These are phyloP conservation scores for Gracilaria domingensis DNA, from an alignment of 23 red algal genomes.

Conservation along the genomic window DNA sequence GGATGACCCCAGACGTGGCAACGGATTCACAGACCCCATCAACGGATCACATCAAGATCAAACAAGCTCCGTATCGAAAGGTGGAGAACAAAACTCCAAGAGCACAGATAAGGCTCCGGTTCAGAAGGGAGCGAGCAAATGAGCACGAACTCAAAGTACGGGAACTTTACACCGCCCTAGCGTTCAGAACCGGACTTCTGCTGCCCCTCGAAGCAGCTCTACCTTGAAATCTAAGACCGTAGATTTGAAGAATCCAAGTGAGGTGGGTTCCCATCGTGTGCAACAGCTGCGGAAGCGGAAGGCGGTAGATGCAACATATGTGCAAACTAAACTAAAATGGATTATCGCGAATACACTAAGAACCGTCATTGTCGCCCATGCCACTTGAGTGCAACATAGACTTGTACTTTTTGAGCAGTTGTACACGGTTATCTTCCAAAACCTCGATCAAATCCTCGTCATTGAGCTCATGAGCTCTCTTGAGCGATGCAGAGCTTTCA, in stretches of 20 bases:
- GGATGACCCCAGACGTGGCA: constrained; percentile 20
- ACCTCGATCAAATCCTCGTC: too few relatives aligned
- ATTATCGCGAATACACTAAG: too few relatives aligned
- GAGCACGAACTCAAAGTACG: not conserved
- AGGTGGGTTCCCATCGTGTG: not conserved
- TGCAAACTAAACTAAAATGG: too few relatives aligned
- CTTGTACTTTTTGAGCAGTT: too few relatives aligned
- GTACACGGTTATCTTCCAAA: too few relatives aligned
- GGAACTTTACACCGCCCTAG: not conserved
- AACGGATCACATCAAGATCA: not conserved
- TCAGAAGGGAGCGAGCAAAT: not conserved
- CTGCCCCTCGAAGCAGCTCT: not conserved
- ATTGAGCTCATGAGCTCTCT: too few relatives aligned
- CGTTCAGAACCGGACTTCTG: not conserved
- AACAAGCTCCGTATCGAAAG: not conserved
- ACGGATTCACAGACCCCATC: not conserved
- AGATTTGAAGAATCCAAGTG: constrained; percentile 4
- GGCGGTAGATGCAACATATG: too few relatives aligned
- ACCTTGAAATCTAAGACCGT: not conserved
- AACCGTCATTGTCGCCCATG: too few relatives aligned
- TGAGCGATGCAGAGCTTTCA: too few relatives aligned
- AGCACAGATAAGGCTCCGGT: not conserved
- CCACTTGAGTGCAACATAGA: too few relatives aligned
- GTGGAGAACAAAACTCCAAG: not conserved
- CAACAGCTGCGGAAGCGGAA: too few relatives aligned